These are phyloP conservation scores for Umbelopsis sp. DNA, from an alignment of 371 early-diverging fungal genomes.

Conservation along the genomic window DNA sequence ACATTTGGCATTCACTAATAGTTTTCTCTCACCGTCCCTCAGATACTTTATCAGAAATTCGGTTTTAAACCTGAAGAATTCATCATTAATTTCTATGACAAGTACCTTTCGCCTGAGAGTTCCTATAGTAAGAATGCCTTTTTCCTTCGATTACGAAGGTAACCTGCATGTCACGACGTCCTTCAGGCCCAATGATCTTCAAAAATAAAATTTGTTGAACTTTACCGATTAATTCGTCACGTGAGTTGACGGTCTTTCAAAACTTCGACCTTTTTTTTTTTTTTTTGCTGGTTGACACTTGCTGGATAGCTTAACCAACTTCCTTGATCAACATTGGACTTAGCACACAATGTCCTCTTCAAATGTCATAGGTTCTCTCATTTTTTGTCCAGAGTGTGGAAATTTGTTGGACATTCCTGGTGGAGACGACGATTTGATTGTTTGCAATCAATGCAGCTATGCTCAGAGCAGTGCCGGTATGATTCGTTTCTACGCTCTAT, in stretches of 20 bases:
- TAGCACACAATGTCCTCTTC: slow-evolving; percentile 24
- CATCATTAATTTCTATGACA: slow-evolving; percentile 88
- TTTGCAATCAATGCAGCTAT: slow-evolving; percentile 81
- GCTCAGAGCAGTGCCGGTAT: slow-evolving; percentile 69
- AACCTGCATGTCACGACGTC: neutral
- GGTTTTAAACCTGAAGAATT: slow-evolving; percentile 96
- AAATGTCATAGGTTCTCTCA: slow-evolving; percentile 65
- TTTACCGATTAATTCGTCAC: neutral
- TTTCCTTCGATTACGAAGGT: slow-evolving; percentile 79
- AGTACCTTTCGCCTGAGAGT: slow-evolving; percentile 84
- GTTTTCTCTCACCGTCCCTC: neutral
- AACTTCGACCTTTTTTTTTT: slow-evolving; percentile 1
- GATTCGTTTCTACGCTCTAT: neutral
- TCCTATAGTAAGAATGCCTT: slow-evolving; percentile 87
- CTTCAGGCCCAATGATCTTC: neutral
- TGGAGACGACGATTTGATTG: slow-evolving; percentile 68
- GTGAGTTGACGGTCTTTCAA: neutral
- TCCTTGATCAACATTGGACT: neutral
- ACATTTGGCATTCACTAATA: neutral
- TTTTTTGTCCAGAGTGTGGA: slow-evolving; percentile 89
- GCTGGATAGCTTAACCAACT: neutral
- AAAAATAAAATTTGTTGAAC: neutral
- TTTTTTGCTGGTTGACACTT: neutral
- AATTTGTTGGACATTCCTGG: slow-evolving; percentile 85
- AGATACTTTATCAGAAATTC: slow-evolving; percentile 92